Base-by-base conservation (phyloP, 108 stramenopile genomes). In the Parietichytrium sp. region DNA sequence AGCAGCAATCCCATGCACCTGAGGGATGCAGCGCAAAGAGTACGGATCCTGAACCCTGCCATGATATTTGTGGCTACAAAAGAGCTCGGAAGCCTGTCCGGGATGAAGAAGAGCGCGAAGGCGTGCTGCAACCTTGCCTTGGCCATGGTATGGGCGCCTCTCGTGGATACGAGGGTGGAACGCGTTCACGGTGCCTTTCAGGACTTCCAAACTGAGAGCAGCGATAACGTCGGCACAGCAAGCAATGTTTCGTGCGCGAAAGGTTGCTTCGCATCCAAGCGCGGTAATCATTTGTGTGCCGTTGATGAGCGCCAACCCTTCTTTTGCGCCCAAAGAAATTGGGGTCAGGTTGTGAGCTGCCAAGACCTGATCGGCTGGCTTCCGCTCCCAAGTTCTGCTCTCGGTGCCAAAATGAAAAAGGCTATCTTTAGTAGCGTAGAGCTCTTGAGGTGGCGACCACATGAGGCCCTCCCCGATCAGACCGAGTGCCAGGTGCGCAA, bases 131-230 rank as follows among this genome's bases (percentile, higher is more conserved):
- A 84, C 83, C 8, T 50, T 0, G 78, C 30, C 50, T 38, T 80
- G 80, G 23, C 83, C 83, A 4, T 7, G 36, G 54, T 84, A 79
- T 8, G 83, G 38, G 8, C 83, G 50, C 15, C 78, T 45, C 48
- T 84, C 79, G 79, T 84, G 83, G 18, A 84, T 52, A 23, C 78
- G 53, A 3, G 83, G 80, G 54, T 84, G 80, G 55, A 79, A 84
- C 8, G 83, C 83, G n/a, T 55, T 79, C 52, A 84, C 80, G 2
- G 79, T 80, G 48, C 83, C 83, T 18, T 79, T 79, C 25, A 84
- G 83, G 31, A 81, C 83, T 79, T 80, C 83, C n/a, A 84, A 55
- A 0, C 52, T 84, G 12, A 84, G 54, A 3, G 83, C 83, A 4
- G 50, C 48, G 52, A 79, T 79, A 48, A 55, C 80, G 48, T 84